Conservation (phyloP, 2,329 filamentous ascomycete genomes). For the Venturia pyrina region DNA sequence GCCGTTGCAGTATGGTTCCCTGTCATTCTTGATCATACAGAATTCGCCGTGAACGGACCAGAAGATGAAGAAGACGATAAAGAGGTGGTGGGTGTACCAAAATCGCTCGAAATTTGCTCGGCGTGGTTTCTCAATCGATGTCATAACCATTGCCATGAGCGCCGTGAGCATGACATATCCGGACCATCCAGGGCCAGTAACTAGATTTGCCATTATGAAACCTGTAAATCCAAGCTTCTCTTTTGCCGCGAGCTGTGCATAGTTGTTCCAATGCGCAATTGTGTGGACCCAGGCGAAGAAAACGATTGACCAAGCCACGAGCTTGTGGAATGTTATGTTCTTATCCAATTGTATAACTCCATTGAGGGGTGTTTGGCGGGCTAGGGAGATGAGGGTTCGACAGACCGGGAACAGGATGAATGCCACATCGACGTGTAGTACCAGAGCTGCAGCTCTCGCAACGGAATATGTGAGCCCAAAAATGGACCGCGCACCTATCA, state of each 20-base stretch:
- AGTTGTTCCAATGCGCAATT: conserved; percentile 80
- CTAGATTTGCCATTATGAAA: conserved; percentile 66
- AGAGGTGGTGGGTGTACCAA: conserved; percentile 86
- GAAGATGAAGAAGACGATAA: conserved; percentile 81
- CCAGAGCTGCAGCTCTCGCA: conserved; percentile 63
- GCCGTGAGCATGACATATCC: conserved; percentile 76
- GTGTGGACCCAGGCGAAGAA: conserved; percentile 84
- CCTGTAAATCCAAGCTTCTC: conserved; percentile 70
- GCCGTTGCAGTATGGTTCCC: conserved; percentile 66
- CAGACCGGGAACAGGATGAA: conserved; percentile 64
- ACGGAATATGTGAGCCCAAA: conserved; percentile 71
- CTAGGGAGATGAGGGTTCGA: conserved; percentile 71
- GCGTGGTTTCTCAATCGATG: conserved; percentile 66
- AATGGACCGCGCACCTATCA: conserved; percentile 52
- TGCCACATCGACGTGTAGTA: conserved; percentile 72
- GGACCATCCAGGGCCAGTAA: conserved; percentile 73
- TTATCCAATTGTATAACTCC: conserved; percentile 84
- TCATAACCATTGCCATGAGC: conserved; percentile 68
- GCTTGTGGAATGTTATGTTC: conserved; percentile 83
- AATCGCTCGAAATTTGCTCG: conserved; percentile 80
- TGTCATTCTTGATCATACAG: conserved; percentile 82
- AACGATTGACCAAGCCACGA: conserved; percentile 76
- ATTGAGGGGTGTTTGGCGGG: conserved; percentile 71
- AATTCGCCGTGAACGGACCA: conserved; percentile 85
- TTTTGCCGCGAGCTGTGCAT: conserved; percentile 64